These are phyloP conservation scores for Pterocarpus santalinus DNA, from an alignment of 306 rosid species.

Conservation along the genomic window DNA sequence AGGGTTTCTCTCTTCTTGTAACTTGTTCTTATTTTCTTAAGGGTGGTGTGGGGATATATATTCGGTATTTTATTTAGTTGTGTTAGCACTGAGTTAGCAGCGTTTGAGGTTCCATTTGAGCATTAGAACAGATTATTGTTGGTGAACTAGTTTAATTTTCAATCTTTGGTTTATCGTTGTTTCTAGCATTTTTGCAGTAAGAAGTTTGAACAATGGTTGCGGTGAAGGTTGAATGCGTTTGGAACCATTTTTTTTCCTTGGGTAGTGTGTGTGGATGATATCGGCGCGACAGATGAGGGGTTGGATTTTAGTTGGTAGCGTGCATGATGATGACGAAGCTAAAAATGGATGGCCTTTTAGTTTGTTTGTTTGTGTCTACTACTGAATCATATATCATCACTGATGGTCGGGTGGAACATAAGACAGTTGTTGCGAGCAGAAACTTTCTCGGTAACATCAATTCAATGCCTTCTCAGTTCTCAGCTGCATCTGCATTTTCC, in stretches of 20 bases:
- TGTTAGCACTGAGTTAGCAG: no score
- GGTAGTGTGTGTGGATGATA: slow-evolving; percentile 2
- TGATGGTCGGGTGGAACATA: not conserved
- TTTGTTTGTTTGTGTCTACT: slow-evolving; percentile 6
- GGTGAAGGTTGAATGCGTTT: no score
- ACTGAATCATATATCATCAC: not conserved
- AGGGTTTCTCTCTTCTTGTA: slow-evolving; percentile 48
- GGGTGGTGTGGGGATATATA: no score
- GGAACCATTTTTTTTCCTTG: no score
- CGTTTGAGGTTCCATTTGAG: no score
- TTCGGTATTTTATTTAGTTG: not conserved
- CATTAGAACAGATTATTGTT: not conserved
- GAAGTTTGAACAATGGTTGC: no score
- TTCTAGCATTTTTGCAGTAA: no score
- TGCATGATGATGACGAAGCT: slow-evolving; percentile 14
- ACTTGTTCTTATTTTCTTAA: no score
- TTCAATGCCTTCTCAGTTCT: not conserved
- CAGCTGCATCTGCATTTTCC: slow-evolving; percentile 44
- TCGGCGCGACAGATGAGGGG: not conserved
- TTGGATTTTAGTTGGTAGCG: not conserved
- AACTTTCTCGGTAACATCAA: slow-evolving; percentile 40
- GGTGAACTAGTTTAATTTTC: not conserved
- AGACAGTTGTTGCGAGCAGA: slow-evolving; percentile 44
- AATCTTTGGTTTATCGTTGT: no score
- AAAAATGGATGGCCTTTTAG: not conserved